These are phyloP conservation scores for Puccinia triticina DNA, from an alignment of 1,284 basidiomycete species.

Conservation along the genomic window DNA sequence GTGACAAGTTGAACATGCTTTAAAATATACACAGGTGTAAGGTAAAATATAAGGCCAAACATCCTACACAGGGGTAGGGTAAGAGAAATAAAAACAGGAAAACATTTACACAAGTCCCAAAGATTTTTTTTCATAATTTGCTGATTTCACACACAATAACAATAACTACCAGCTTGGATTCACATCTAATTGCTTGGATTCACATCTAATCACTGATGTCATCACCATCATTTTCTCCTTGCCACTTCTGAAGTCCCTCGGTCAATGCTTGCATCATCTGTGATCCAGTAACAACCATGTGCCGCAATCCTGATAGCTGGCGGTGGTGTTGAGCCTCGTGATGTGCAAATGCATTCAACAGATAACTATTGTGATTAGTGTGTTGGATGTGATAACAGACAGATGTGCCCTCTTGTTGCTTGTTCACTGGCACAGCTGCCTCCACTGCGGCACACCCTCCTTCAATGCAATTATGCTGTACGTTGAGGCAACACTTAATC, in stretches of 20 bases:
- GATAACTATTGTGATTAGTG: conserved; percentile 4
- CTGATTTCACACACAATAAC: too few relatives aligned
- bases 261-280: neutral
- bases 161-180: too few relatives aligned
- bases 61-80: too few relatives aligned
- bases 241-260: neutral
- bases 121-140: too few relatives aligned
- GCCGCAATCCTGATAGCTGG: neutral
- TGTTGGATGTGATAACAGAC: neutral
- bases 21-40: too few relatives aligned
- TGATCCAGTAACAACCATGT: neutral
- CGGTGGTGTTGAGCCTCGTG: neutral
- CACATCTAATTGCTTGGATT: too few relatives aligned
- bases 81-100: too few relatives aligned
- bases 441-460: neutral
- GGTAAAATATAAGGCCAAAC: too few relatives aligned
- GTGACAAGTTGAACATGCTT: too few relatives aligned
- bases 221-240: neutral
- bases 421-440: neutral
- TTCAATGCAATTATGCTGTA: conserved; percentile 11
- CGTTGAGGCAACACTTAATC: neutral
- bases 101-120: too few relatives aligned
- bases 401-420: neutral
- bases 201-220: too few relatives aligned
- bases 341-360: conserved; percentile 15